Evolutionary conservation across 257 asterid genomes (phyloP), one percentile per base, ranked within the genome.

Genomic region (Leonotis leonurus): DNA sequence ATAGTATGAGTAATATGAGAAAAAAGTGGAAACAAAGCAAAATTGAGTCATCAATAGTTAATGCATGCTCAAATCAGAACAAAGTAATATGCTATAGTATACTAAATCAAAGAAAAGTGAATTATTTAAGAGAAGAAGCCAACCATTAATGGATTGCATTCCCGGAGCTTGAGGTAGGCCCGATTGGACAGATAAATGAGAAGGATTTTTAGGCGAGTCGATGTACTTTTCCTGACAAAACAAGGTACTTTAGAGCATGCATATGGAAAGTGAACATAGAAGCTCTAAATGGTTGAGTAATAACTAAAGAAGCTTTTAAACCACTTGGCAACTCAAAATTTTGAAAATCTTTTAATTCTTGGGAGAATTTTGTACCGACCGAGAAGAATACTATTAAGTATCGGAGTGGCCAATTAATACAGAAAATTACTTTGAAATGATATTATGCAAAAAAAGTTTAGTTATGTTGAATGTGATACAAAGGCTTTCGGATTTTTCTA

Each of bases 221-320:
- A 64, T 54, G 20, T 79, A 56, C 73, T 79, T 80, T 55, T 85
- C 97, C 97, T 90, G 86, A 24, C 59, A 70, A 78, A 67, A 70
- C 21, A 72, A 80, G 2, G 60, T n/a, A 33, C 49, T 62, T 26
- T 9, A 33, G 50, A 53, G 51, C 40, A 59, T 46, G 69, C 70
- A 49, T 22, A 62, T 27, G 52, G 13, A 43, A 21, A 60, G 58
- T 21, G 39, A n/a, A n/a, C n/a, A n/a, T n/a, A n/a, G n/a, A n/a
- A n/a, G n/a, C n/a, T n/a, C n/a, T n/a, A n/a, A n/a, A n/a, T n/a
- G n/a, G n/a, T n/a, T n/a, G n/a, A n/a, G n/a, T n/a, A n/a, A n/a
- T n/a, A n/a, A n/a, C n/a, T n/a, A n/a, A n/a, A n/a, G n/a, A n/a
- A n/a, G n/a, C n/a, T n/a, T n/a, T n/a, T n/a, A n/a, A n/a, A n/a